Evolutionary conservation across 2,329 filamentous ascomycete species (phyloP).

Genomic region (Diplodia seriata): DNA sequence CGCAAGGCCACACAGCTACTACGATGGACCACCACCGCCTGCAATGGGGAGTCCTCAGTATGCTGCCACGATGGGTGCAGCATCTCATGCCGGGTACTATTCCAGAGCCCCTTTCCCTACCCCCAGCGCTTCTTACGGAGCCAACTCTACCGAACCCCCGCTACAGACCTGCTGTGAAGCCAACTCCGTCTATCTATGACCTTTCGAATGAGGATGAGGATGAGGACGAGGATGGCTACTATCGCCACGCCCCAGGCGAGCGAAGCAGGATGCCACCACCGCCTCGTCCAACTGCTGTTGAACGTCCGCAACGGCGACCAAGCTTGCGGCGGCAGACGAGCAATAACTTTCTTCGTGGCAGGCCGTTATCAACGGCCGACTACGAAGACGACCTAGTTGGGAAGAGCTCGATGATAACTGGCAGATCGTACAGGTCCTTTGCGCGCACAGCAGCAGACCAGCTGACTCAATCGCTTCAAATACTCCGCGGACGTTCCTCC

Average conservation of each 20-base stretch:
- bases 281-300: background rate
- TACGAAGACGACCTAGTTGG: background rate
- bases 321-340: slow-evolving; percentile 7
- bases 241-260: background rate
- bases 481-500: slow-evolving; percentile 2
- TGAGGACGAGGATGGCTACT: slow-evolving; percentile 3
- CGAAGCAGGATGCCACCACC: background rate
- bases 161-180: background rate
- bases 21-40: slow-evolving; percentile 40
- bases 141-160: slow-evolving; percentile 15
- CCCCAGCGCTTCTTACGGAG: background rate
- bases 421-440: too few species aligned
- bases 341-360: background rate
- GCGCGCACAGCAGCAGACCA: too few species aligned
- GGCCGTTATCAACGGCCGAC: background rate
- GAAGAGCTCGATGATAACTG: too few species aligned
- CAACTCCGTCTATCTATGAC: background rate
- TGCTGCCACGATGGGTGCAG: slow-evolving; percentile 33
- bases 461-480: too few species aligned
- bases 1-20: slow-evolving; percentile 45
- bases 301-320: background rate
- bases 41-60: slow-evolving; percentile 40
- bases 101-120: slow-evolving; percentile 1
- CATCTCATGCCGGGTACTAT: slow-evolving; percentile 36
- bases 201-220: background rate